Percentiles rank a stretch among this genome's conserved stretches.
Conservation (phyloP, 768 basidiomycete genomes). For the Hypsizygus marmoreus region DNA sequence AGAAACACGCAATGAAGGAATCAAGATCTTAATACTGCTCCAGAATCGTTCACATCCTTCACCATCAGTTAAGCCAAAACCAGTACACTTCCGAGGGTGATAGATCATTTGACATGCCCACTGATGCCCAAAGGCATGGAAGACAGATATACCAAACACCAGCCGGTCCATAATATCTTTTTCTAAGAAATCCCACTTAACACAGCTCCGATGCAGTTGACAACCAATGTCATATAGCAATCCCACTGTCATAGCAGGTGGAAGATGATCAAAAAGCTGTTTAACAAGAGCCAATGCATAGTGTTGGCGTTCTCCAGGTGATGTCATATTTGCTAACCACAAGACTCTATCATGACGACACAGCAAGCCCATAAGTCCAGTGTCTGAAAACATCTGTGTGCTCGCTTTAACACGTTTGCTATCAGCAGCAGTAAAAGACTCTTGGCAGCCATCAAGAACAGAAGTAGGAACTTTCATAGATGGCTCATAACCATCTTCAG, state of each 20-base stretch:
- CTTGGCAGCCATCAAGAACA: constrained; percentile 31
- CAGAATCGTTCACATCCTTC: too few relatives aligned
- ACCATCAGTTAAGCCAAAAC: too few relatives aligned
- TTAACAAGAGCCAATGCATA: too few relatives aligned
- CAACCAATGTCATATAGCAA: constrained; percentile 39
- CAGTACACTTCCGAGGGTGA: too few relatives aligned
- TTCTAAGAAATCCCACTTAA: constrained; percentile 26
- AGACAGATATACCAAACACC: constrained; percentile 31
- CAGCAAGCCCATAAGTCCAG: constrained; percentile 35
- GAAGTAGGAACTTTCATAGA: constrained; percentile 25
- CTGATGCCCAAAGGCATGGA: constrained; percentile 42
- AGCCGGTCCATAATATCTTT: constrained; percentile 20
- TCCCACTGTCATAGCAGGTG: too few relatives aligned
- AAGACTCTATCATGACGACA: constrained; percentile 36
- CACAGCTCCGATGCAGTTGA: constrained; percentile 26
- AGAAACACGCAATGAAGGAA: too few relatives aligned
- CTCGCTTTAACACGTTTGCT: constrained; percentile 24
- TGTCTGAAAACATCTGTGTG: constrained; percentile 28
- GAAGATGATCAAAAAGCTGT: constrained; percentile 32
- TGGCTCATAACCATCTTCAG: constrained; percentile 18
- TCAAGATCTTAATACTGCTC: too few relatives aligned
- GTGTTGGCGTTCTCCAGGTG: constrained; percentile 33
- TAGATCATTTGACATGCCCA: too few relatives aligned
- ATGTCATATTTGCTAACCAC: constrained; percentile 36
- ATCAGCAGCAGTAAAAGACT: constrained; percentile 32